Conservation (phyloP, 805 yeast species). For the Candida namnaoensis region DNA sequence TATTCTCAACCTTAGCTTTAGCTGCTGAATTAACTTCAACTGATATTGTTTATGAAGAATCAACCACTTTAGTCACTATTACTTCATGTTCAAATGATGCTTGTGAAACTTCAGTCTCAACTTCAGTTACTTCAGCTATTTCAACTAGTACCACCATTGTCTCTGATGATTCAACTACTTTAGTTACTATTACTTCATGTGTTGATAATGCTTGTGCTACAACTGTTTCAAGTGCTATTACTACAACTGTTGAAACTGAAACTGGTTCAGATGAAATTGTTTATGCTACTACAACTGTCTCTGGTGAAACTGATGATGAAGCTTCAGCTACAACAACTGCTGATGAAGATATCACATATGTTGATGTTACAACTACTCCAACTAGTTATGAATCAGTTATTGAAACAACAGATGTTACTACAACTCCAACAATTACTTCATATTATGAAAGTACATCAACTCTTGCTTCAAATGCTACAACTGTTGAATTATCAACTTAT, state of each 20-base stretch:
- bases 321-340: constrained; percentile 13
- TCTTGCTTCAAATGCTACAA: constrained; percentile 32
- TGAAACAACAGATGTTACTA: constrained; percentile 30
- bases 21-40: constrained; percentile 17
- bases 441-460: constrained; percentile 24
- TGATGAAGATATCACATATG: constrained; percentile 27
- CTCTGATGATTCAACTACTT: constrained; percentile 8
- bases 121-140: not conserved
- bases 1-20: constrained; percentile 12
- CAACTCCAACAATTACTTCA: constrained; percentile 26
- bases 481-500: constrained; percentile 13
- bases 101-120: not conserved
- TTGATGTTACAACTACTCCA: constrained; percentile 43
- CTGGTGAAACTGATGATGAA: constrained; percentile 11
- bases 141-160: constrained; percentile 1
- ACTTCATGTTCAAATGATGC: not conserved
- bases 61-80: not conserved
- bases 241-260: constrained; percentile 12
- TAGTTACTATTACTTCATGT: constrained; percentile 21
- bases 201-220: constrained; percentile 10
- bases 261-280: constrained; percentile 12
- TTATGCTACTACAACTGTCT: constrained; percentile 11
- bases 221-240: constrained; percentile 7
- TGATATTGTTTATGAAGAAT: not conserved
- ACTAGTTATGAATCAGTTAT: constrained; percentile 36